Conservation (phyloP, 192 early-diverging fungal species). For the Coemansia sp. region DNA sequence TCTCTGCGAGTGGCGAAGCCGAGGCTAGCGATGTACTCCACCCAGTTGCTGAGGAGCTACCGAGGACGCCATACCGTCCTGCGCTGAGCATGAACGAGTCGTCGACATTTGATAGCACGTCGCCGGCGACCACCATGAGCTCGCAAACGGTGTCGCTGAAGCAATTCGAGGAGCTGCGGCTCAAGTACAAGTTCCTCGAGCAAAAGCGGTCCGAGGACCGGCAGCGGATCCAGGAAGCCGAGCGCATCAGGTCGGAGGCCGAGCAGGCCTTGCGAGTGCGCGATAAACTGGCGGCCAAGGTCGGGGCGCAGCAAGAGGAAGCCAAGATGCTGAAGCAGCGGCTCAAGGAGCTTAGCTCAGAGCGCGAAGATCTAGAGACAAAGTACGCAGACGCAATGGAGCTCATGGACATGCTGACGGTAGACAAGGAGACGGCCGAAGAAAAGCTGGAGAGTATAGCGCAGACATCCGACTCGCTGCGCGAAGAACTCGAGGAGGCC, state of each 20-base stretch:
- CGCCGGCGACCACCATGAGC: constrained; percentile 4
- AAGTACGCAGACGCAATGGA: constrained; percentile 74
- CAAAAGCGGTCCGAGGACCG: constrained; percentile 79
- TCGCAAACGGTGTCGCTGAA: constrained; percentile 58
- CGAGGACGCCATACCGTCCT: constrained; percentile 31
- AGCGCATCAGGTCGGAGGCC: constrained; percentile 68
- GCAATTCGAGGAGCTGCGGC: constrained; percentile 76
- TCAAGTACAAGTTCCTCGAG: constrained; percentile 76
- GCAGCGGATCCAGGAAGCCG: constrained; percentile 69
- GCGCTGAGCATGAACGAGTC: constrained; percentile 47
- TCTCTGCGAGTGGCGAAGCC: neutral
- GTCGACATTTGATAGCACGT: constrained; percentile 11
- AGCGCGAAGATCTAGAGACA: constrained; percentile 65
- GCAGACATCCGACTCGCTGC: constrained; percentile 67
- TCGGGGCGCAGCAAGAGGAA: constrained; percentile 73
- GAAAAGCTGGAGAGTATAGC: constrained; percentile 75
- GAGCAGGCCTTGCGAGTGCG: constrained; percentile 65
- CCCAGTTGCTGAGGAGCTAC: constrained; percentile 13
- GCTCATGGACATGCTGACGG: constrained; percentile 76
- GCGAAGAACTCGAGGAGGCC: constrained; percentile 80
- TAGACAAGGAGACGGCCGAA: constrained; percentile 93
- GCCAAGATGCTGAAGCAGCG: constrained; percentile 60
- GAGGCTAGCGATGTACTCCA: neutral
- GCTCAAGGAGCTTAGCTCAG: constrained; percentile 56
- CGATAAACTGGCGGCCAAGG: constrained; percentile 65